These are phyloP conservation scores for Boeremia exigua DNA, from an alignment of 2,329 filamentous ascomycete species.

Conservation along the genomic window DNA sequence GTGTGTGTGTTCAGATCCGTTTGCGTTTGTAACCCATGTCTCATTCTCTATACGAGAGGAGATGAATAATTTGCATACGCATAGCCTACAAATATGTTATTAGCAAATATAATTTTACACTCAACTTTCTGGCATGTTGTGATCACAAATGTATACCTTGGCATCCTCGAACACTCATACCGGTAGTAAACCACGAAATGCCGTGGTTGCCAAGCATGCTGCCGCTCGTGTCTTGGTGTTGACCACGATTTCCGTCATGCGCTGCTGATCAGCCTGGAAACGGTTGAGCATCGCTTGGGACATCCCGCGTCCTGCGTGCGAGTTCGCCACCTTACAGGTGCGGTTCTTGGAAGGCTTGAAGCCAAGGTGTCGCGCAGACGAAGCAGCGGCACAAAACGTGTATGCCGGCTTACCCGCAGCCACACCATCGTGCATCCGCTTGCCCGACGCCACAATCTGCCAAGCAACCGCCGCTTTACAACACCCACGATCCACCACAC, in stretches of 20 bases:
- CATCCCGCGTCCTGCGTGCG: no score
- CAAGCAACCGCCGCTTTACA: no score
- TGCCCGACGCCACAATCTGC: conserved; percentile 1
- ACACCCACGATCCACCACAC: no score
- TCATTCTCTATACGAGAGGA: background rate
- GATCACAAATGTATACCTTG: background rate
- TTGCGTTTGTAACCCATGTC: background rate
- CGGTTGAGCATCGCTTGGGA: no score
- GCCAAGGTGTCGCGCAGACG: background rate
- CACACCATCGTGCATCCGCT: conserved; percentile 5
- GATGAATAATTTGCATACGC: background rate
- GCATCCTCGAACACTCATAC: background rate
- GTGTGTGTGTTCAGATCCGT: background rate
- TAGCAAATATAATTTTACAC: conserved; percentile 2
- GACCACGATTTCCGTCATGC: no score
- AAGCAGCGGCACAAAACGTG: background rate
- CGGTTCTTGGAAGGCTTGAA: background rate
- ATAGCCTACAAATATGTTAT: conserved; percentile 5
- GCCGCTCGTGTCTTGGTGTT: no score
- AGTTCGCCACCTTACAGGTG: no score
- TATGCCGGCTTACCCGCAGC: conserved; percentile 4
- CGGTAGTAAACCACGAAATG: background rate
- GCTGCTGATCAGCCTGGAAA: no score
- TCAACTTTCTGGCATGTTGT: background rate
- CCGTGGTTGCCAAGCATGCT: no score